Base-by-base conservation (phyloP, 441 rosid genomes). In the Adansonia grandidieri region DNA sequence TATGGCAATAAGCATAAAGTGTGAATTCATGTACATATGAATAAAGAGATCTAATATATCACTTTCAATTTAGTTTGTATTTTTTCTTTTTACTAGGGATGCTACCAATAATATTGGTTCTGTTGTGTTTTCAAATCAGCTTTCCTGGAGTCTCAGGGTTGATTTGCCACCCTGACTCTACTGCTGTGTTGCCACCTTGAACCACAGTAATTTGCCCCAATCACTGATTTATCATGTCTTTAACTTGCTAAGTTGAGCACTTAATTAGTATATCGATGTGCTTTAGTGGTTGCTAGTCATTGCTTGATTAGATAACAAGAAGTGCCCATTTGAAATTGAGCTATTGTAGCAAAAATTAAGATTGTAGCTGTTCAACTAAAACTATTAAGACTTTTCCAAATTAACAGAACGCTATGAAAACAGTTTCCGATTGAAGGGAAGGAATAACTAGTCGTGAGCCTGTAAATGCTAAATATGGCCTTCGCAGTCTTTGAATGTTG, bases 321-420 rank as follows among this genome's bases (percentile, higher is more conserved):
- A 61, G n/a, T 37, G 2, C 50, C 71, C 32, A 19, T 44, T 67
- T 51, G 44, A 15, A 66, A 66, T 66, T 66, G 71, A n/a, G 22
- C 50, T 67, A 19, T 4, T 11, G 6, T 68, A 20, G 8, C 54
- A 17, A 42, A 3, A 20, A 60, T 11, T 60, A 60, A 58, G 64
- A 22, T 24, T 61, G 65, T 24, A 9, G 2, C 1, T 24, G 7
- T 62, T 2, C 4, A 42, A 40, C 13, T n/a, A 9, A 17, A 42
- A 65, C 20, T 40, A 5, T 8, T 15, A 50, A n/a, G 45, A 40
- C 71, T n/a, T 65, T 15, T 62, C 15, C 24, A 42, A 66, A 42
- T n/a, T 9, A 40, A 42, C 0, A 9, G 15, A 42, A 17, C 17
- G 51, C 51, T 15, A 42, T 9, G 14, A 9, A 66, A 62, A 4